These are phyloP conservation scores for Pleoardoris graminearum DNA, from an alignment of 2,329 filamentous ascomycete species.

Conservation along the genomic window DNA sequence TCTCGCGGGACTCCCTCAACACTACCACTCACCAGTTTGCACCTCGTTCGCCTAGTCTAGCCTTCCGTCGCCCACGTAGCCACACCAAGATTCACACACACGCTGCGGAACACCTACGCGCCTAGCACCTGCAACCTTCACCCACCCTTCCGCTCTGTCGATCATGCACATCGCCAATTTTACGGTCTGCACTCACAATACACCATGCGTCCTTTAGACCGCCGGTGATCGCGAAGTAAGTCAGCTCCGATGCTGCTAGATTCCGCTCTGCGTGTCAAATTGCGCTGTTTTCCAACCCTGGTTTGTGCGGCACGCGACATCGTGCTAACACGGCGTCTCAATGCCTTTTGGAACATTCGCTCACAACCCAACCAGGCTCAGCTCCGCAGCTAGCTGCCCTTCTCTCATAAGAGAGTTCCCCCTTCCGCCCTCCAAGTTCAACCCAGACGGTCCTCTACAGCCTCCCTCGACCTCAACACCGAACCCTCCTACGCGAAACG, in stretches of 20 bases:
- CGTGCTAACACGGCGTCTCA: not conserved
- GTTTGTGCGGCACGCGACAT: not conserved
- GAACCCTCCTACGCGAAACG: not conserved
- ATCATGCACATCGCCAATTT: constrained; percentile 20
- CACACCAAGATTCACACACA: not conserved
- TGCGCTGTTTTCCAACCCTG: not conserved
- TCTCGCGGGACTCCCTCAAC: not conserved
- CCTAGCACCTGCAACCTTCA: constrained; percentile 1
- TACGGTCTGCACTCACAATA: constrained; percentile 9
- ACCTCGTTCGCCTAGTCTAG: constrained; percentile 3
- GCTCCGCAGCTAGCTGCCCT: constrained; percentile 21
- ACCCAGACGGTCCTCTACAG: not conserved
- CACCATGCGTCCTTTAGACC: constrained; percentile 22
- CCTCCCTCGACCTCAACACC: constrained; percentile 1
- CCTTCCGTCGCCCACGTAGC: not conserved
- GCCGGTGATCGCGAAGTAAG: constrained; percentile 24
- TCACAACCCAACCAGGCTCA: constrained; percentile 8
- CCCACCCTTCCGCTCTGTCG: not conserved
- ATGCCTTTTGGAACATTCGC: not conserved
- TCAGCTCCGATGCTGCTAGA: not conserved
- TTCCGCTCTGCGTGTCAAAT: not conserved
- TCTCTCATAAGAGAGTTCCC: not conserved
- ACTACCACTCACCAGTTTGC: not conserved
- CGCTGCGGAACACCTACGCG: not conserved
- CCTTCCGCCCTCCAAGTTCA: not conserved